These are phyloP conservation scores for Cordyceps militaris DNA, from an alignment of 2,329 filamentous ascomycete genomes.

Conservation along the genomic window DNA sequence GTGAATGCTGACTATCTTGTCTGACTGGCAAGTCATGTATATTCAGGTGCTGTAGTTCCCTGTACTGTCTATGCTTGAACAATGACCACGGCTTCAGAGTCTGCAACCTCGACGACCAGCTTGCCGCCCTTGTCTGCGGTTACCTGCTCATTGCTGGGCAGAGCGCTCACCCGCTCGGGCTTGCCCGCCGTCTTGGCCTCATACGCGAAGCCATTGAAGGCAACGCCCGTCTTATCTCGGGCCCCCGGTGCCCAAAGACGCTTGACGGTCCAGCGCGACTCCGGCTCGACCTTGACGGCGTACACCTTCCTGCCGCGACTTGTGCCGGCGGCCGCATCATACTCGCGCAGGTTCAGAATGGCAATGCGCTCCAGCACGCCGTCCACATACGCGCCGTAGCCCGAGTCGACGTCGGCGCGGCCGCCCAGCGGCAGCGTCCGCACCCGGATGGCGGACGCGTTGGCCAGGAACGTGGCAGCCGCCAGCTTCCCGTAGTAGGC, in stretches of 20 bases:
- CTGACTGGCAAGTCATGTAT: background rate
- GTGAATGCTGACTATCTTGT: background rate
- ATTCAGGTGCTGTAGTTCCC: background rate
- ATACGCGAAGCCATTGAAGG: constrained; percentile 18
- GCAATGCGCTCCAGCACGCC: constrained; percentile 16
- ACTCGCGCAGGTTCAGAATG: constrained; percentile 18
- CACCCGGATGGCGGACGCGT: constrained; percentile 14
- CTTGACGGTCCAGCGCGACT: constrained; percentile 14
- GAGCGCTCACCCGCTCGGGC: constrained; percentile 5
- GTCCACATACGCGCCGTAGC: constrained; percentile 18
- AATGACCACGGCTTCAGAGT: constrained; percentile 18
- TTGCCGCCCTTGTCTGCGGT: constrained; percentile 13
- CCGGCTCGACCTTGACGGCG: constrained; percentile 13
- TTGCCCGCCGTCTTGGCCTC: constrained; percentile 16
- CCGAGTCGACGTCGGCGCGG: constrained; percentile 16
- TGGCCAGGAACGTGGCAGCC: constrained; percentile 17
- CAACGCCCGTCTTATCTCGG: constrained; percentile 15
- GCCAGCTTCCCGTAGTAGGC: constrained; percentile 21
- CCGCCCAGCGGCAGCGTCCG: constrained; percentile 11
- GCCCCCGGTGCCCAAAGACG: constrained; percentile 17
- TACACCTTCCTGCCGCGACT: constrained; percentile 13
- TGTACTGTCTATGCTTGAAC: background rate
- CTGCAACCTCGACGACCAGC: constrained; percentile 14
- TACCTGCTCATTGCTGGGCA: constrained; percentile 9
- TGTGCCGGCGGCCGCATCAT: constrained; percentile 8